These are phyloP conservation scores for Phytophthora niederhauseri DNA, from an alignment of 352 stramenopile genomes.

Conservation along the genomic window DNA sequence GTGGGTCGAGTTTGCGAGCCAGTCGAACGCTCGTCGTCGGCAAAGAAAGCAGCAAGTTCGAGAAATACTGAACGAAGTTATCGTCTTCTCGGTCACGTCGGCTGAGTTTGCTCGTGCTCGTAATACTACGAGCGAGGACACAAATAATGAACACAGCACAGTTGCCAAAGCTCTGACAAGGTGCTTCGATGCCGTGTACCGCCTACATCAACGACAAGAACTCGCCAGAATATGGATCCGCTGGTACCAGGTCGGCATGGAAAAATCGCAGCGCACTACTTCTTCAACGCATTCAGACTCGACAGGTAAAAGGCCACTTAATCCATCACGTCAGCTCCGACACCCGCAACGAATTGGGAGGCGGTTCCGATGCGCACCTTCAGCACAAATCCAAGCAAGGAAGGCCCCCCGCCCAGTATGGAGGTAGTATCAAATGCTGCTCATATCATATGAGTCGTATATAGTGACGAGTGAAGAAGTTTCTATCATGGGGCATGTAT, in stretches of 20 bases:
- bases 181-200: not conserved
- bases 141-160: not conserved
- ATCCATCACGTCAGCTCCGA: not conserved
- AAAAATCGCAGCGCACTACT: not conserved
- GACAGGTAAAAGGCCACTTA: not conserved
- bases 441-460: too few species aligned
- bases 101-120: not conserved
- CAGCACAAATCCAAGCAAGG: not conserved
- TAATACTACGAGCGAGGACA: not conserved
- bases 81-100: not conserved
- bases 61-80: conserved; percentile 15
- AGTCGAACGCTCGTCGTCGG: conserved; percentile 12
- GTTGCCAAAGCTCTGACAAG: conserved; percentile 2
- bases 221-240: conserved; percentile 5
- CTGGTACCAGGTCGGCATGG: conserved; percentile 4
- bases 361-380: not conserved
- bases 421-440: too few species aligned
- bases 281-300: not conserved
- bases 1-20: conserved; percentile 14
- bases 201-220: conserved; percentile 10
- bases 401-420: conserved; percentile 18
- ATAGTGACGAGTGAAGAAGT: too few species aligned
- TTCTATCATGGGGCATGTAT: too few species aligned
- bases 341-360: conserved; percentile 15
- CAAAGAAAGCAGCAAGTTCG: conserved; percentile 4